Evolutionary conservation across 1,284 basidiomycete species (phyloP), one percentile per base, ranked within the genome.

Genomic region (Cystobasidium pallidum): DNA sequence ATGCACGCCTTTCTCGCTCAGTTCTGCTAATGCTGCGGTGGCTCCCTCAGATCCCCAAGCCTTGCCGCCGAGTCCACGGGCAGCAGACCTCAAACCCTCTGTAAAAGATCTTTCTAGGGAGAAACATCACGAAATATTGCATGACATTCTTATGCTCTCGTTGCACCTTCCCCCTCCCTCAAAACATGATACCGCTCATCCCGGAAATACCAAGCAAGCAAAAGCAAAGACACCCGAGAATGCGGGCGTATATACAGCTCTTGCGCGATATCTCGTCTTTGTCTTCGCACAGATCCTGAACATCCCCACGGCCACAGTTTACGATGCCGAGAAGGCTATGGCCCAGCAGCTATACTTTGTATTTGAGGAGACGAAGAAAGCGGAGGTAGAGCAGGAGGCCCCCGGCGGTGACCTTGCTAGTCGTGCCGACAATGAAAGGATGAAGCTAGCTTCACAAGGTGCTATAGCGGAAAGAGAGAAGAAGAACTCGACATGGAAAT

Each of bases 391-490:
- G 19, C 62, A 57, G 32, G 13, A 55, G 8, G 30, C 43, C 41
- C 19, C 39, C 8, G 73, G 67, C 19, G 32, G 52, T 13, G 15
- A 17, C 19, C 11, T 34, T n/a, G 66, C 26, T 24, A 64, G 19
- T 36, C 58, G 28, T 30, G 57, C 51, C 11, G 55, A 59, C 11
- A 41, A 34, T 45, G 61, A 54, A 8, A n/a, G 39, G n/a, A 71
- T 71, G 68, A 63, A 71, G 52, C 24, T 28, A 26, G 66, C 73
- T 13, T 70, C 73, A 10, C 47, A 61, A 24, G 54, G 58, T 10
- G 61, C 66, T 4, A 70, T 66, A 39, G 68, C 63, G 7, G 61
- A 82, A 59, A 79, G 80, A 39, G 78, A 84, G 52, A 74, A 72
- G 73, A 76, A 75, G 67, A 72, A 65, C 15, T 75, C 43, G 24